Evolutionary conservation across 116 monocot genomes (phyloP).

Genomic region (Cymodocea nodosa): DNA sequence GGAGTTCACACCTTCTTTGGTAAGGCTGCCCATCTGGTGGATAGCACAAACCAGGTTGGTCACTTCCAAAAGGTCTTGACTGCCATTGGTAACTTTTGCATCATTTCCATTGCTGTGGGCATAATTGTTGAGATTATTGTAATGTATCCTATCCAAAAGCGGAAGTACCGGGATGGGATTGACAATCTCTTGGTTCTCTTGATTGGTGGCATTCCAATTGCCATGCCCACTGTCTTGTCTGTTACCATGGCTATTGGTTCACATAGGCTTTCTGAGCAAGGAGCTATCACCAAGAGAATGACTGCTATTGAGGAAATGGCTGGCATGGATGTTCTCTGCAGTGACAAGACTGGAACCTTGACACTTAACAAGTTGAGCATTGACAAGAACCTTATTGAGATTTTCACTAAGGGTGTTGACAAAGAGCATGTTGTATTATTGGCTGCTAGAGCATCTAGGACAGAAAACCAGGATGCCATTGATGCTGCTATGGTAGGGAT

Average conservation of each 20-base stretch:
- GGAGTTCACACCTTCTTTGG: conserved; percentile 65
- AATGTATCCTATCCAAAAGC: conserved; percentile 36
- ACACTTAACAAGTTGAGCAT: conserved; percentile 83
- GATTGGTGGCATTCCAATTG: conserved; percentile 40
- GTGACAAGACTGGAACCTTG: conserved; percentile 80
- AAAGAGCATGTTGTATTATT: conserved; percentile 64
- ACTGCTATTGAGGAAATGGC: conserved; percentile 97
- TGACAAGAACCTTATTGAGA: conserved; percentile 67
- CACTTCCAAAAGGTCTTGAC: conserved; percentile 54
- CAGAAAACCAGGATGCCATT: conserved; percentile 92
- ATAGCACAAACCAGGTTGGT: conserved; percentile 53
- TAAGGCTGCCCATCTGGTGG: conserved; percentile 53
- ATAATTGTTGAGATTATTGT: conserved; percentile 37
- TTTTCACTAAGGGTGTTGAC: conserved; percentile 62
- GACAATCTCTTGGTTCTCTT: conserved; percentile 40
- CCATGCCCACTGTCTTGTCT: conserved; percentile 69
- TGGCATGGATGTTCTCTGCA: conserved; percentile 93
- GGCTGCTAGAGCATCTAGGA: conserved; percentile 80
- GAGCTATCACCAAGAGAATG: conserved; percentile 92
- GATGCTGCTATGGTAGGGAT: conserved; percentile 95
- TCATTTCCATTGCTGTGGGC: conserved; percentile 39
- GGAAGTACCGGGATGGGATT: conserved; percentile 33
- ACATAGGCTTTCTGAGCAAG: conserved; percentile 78
- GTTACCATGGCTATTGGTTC: conserved; percentile 95
- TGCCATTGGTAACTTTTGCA: conserved; percentile 47